Percentiles rank a stretch among this genome's conserved stretches.
Conservation (phyloP, 192 early-diverging fungal species). For the Linnemannia hyalina region DNA sequence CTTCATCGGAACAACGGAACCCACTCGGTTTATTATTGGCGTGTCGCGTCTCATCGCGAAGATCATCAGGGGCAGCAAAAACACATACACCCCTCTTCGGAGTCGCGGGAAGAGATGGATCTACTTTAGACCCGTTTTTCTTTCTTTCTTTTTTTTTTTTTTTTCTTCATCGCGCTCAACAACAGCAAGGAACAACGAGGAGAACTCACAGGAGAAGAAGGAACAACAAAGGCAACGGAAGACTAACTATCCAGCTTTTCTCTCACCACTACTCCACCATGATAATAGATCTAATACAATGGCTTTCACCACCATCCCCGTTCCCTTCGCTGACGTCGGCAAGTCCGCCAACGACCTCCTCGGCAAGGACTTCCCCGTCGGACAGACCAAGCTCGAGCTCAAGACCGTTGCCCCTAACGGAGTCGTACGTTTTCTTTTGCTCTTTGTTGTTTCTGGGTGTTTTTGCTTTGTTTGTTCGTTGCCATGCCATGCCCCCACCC, state of each 20-base stretch:
- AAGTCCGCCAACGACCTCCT: constrained; percentile 95
- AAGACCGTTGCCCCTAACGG: constrained; percentile 96
- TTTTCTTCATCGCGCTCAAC: too few relatives aligned
- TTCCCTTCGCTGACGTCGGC: constrained; percentile 93
- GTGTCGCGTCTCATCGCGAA: constrained; percentile 6
- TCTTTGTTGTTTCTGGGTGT: background rate
- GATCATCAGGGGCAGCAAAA: background rate
- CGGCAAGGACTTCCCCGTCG: constrained; percentile 95
- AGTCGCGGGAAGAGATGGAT: background rate
- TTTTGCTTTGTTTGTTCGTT: background rate
- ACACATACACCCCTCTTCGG: background rate
- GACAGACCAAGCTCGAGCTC: constrained; percentile 93
- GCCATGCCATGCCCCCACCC: background rate
- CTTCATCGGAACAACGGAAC: background rate
- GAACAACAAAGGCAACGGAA: background rate
- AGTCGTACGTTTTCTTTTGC: constrained; percentile 75
- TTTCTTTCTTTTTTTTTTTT: background rate
- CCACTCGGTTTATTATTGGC: background rate
- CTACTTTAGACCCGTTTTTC: background rate
- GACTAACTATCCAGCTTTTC: background rate
- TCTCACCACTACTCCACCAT: background rate
- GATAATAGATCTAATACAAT: constrained; percentile 10
- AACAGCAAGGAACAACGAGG: background rate
- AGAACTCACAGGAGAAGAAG: background rate
- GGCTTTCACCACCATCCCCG: constrained; percentile 66